Base-by-base conservation (phyloP, 1,139 yeast genomes). In the Yamadazyma dushanensis region DNA sequence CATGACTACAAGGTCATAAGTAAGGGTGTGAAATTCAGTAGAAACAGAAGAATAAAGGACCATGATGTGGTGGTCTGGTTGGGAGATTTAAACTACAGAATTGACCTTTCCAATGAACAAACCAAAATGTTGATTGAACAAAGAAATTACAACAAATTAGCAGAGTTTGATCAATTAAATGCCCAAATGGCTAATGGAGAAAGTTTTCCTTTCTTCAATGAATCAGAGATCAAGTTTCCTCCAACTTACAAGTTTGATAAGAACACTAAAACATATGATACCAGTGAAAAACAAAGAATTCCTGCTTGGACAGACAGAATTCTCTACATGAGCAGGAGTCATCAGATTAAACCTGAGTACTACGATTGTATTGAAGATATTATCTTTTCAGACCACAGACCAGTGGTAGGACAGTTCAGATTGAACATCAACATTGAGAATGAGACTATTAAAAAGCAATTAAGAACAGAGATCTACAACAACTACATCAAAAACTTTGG, bases 251-350 rank as follows among this genome's bases (percentile, higher is more conserved):
- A 92, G 58, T 92, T 80, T 58, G 97, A 92, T 56, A 80, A 84
- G 41, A 95, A 95, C 2, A 78, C 89, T 1, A 74, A 76, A 44
- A 59, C 53, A 10, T 92, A 92, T 48, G 97, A 89, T 53, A 72
- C 90, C 3, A 83, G 95, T 30, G 97, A 90, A 53, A 92, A 92
- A 59, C 92, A 84, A 50, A 75, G 98, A 48, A 80, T 88, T 1
- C 98, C 98, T 1, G 92, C 97, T 0, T 92, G 98, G 98, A 90
- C 97, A 7, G 98, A 92, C 58, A 70, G 97, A 33, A 73, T 83
- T 16, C 58, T 84, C 15, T 55, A 52, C 39, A 39, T 57, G 44
- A 61, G 75, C 14, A 62, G 80, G 32, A 76, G 78, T 16, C 75
- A 76, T 38, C 64, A 72, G 18, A 56, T 92, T 41, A 75, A 72